Evolutionary conservation across 768 basidiomycete genomes (phyloP), one percentile per base, ranked within the genome.

Genomic region (Agaricus subrufescens): DNA sequence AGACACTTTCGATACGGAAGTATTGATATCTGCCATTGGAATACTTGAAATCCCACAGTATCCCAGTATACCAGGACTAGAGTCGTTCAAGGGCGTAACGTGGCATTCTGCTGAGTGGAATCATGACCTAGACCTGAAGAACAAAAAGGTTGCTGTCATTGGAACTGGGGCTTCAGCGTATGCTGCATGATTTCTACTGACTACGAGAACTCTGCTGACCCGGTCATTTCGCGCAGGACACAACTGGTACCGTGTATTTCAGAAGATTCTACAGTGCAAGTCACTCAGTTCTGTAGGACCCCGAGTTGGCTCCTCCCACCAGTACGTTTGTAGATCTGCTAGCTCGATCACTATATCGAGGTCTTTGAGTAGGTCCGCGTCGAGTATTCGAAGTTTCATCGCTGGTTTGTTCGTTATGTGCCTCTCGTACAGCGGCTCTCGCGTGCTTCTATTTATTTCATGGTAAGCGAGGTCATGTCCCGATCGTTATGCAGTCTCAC

Each of bases 101-200:
- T 85, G 82, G 57, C 84, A 85, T 64, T 79, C 81, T 4, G 77
- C 80, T 7, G 60, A 69, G 14, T 86, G 84, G 82, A 62, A 74
- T 29, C 52, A 65, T 1, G 67, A 67, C 7, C 67, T 75, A 3
- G 67, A 74, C 9, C 65, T 85, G 25, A 62, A 62, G 8, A 71
- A 71, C 5, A 83, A 82, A 63, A 69, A 70, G 9, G 75, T 87
- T 5, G 83, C 77, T 1, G 77, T 86, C 4, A 74, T 85, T 57
- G 85, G 84, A 8, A 83, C 82, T 59, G 84, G 80, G 1, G 74
- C 75, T 39, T 80, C 80, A 31, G 81, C 76, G 75, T 82, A 60
- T 45, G 74, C 69, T 15, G 57, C 44, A 14, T 15, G 68, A 10
- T 50, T 62, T 7, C 31, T 7, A 29, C n/a, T 27, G 30, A 19